Evolutionary conservation across 2,329 filamentous ascomycete species (phyloP), one percentile per base, ranked within the genome.

Genomic region (Fusarium avenaceum): DNA sequence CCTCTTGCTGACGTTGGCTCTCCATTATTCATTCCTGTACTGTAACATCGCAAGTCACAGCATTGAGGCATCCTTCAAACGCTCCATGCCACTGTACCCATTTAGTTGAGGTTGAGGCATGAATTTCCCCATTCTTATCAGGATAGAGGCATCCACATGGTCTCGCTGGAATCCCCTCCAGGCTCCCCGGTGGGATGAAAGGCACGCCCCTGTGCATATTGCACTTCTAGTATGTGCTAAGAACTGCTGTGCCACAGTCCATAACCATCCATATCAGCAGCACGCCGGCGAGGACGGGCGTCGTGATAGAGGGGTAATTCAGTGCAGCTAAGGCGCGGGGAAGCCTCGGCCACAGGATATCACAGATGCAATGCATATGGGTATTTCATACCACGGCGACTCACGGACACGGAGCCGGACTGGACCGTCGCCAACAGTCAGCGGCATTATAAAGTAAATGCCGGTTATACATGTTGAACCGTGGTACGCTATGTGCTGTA

Each of bases 121-220:
- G 61, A 52, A 55, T 47, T 64, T 59, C 57, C 20, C 52, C 62
- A 50, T 63, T 58, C 51, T 56, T 62, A 69, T 66, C 66, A 67
- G 51, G 42, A 63, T 39, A 62, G 44, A 42, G 48, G 51, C 40
- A 69, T 51, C 57, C 43, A 42, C 55, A 61, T 47, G 52, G 22
- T 40, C 49, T 35, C 54, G 49, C 44, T 49, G 46, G 46, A 51
- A 65, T 38, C 35, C 35, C 35, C 35, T 9, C 35, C 7, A 38
- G 35, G 35, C 35, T 63, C 56, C 65, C 46, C 66, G 65, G 19
- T 28, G 24, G 26, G 10, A 50, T 33, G 28, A 28, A 42, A 20
- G 43, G 35, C 66, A 69, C 66, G 38, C 66, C 66, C 66, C 66
- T 67, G 66, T 69, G 66, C 51, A 26, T 67, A 67, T 67, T 43